Percentiles rank a stretch among this genome's conserved stretches.
Conservation (phyloP, 352 stramenopile genomes). For the Phytophthora meadii region DNA sequence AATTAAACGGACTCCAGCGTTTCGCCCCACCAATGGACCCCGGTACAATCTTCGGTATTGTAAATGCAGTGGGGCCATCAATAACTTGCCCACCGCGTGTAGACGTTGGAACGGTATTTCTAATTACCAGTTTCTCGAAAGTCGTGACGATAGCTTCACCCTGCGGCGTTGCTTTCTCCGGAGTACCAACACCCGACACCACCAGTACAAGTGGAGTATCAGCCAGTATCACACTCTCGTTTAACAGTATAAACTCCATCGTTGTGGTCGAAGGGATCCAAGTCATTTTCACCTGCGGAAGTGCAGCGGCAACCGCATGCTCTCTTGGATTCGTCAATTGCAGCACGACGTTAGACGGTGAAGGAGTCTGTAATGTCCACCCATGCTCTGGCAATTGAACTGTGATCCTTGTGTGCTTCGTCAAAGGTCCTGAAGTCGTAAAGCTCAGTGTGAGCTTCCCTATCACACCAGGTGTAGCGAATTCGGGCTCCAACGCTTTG, state of each 20-base stretch:
- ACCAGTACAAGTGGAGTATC: slow-evolving; percentile 52
- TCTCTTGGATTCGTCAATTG: slow-evolving; percentile 41
- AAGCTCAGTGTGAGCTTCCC: slow-evolving; percentile 65
- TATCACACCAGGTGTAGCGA: slow-evolving; percentile 52
- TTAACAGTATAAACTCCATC: slow-evolving; percentile 63
- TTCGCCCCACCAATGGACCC: slow-evolving; percentile 48
- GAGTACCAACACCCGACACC: slow-evolving; percentile 63
- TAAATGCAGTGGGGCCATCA: slow-evolving; percentile 56
- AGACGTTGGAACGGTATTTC: slow-evolving; percentile 57
- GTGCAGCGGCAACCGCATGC: slow-evolving; percentile 11
- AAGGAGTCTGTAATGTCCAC: slow-evolving; percentile 45
- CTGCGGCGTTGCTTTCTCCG: slow-evolving; percentile 55
- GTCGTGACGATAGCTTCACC: slow-evolving; percentile 58
- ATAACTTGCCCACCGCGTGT: slow-evolving; percentile 71
- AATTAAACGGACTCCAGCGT: slow-evolving; percentile 72
- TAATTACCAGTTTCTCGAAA: slow-evolving; percentile 68
- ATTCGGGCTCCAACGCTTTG: slow-evolving; percentile 51
- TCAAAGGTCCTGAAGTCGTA: slow-evolving; percentile 44
- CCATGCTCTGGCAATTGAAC: slow-evolving; percentile 64
- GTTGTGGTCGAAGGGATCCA: slow-evolving; percentile 41
- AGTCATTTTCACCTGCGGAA: slow-evolving; percentile 41
- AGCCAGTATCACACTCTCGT: slow-evolving; percentile 45
- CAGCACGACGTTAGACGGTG: slow-evolving; percentile 43
- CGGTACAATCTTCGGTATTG: slow-evolving; percentile 59
- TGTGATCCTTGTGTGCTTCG: slow-evolving; percentile 53